Evolutionary conservation across 2,329 filamentous ascomycete species (phyloP).

Genomic region (Coniochaeta sp.): DNA sequence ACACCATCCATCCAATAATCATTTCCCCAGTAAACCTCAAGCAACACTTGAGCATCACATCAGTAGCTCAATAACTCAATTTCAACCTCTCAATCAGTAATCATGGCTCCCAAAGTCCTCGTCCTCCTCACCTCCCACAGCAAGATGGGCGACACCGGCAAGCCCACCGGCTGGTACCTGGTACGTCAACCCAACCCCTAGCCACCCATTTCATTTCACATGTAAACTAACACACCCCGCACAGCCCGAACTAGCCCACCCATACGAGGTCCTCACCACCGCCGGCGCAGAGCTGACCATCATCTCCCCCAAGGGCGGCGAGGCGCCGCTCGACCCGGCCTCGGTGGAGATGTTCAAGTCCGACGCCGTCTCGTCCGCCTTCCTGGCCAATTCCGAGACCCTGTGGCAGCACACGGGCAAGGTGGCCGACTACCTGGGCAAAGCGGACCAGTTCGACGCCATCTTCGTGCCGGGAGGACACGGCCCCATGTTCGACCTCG

Average conservation of each 20-base stretch:
- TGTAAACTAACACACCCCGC: conserved; percentile 7
- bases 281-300: conserved; percentile 46
- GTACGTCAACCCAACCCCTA: conserved; percentile 28
- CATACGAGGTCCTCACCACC: conserved; percentile 46
- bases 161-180: conserved; percentile 65
- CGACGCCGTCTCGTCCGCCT: conserved; percentile 45
- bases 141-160: conserved; percentile 39
- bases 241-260: conserved; percentile 57
- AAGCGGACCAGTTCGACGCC: conserved; percentile 55
- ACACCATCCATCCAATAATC: neutral
- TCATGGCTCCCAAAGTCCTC: conserved; percentile 55
- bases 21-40: too few relatives aligned
- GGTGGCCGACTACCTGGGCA: conserved; percentile 48
- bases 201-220: neutral
- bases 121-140: conserved; percentile 61
- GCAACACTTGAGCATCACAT: neutral
- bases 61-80: neutral
- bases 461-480: conserved; percentile 51
- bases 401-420: conserved; percentile 59
- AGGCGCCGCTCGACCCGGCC: conserved; percentile 51
- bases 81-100: conserved; percentile 2
- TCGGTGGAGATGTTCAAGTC: conserved; percentile 48
- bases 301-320: conserved; percentile 56
- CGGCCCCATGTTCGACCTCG: conserved; percentile 63
- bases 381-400: conserved; percentile 45